These are phyloP conservation scores for Gossypium armourianum DNA, from an alignment of 441 rosid genomes.

Conservation along the genomic window DNA sequence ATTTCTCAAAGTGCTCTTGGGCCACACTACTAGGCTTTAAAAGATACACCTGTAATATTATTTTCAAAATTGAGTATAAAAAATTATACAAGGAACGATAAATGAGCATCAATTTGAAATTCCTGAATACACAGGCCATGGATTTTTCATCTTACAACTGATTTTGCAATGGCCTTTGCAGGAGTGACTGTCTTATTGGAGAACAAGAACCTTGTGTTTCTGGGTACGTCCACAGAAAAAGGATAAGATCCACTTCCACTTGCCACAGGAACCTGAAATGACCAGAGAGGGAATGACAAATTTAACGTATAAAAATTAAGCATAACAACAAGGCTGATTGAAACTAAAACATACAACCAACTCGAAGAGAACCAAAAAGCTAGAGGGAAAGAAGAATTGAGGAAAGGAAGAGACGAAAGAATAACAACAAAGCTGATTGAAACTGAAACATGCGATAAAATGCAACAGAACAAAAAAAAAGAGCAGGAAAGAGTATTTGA, in stretches of 20 bases:
- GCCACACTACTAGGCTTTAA: constrained; percentile 69
- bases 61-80: constrained; percentile 20
- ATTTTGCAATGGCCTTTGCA: constrained; percentile 79
- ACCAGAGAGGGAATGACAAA: constrained; percentile 16
- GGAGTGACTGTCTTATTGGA: constrained; percentile 74
- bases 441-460: background rate
- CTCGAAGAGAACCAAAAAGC: background rate
- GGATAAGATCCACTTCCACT: constrained; percentile 94
- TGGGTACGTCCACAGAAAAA: constrained; percentile 83
- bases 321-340: constrained; percentile 4
- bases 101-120: constrained; percentile 21
- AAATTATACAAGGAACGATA: constrained; percentile 19
- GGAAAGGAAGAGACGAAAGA: constrained; percentile 4
- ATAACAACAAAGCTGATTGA: background rate
- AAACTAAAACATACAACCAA: background rate
- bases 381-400: background rate
- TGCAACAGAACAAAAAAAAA: background rate
- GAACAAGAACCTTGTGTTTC: constrained; percentile 86
- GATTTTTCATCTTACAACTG: constrained; percentile 56
- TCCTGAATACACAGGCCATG: constrained; percentile 11
- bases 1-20: constrained; percentile 64
- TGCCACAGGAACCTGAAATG: constrained; percentile 87
- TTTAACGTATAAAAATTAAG: constrained; percentile 11
- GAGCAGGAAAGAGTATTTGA: background rate
- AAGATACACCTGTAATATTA: constrained; percentile 63